Evolutionary conservation across 108 stramenopile genomes (phyloP), one percentile per base, ranked within the genome.

Genomic region (Skeletonema marinoi): DNA sequence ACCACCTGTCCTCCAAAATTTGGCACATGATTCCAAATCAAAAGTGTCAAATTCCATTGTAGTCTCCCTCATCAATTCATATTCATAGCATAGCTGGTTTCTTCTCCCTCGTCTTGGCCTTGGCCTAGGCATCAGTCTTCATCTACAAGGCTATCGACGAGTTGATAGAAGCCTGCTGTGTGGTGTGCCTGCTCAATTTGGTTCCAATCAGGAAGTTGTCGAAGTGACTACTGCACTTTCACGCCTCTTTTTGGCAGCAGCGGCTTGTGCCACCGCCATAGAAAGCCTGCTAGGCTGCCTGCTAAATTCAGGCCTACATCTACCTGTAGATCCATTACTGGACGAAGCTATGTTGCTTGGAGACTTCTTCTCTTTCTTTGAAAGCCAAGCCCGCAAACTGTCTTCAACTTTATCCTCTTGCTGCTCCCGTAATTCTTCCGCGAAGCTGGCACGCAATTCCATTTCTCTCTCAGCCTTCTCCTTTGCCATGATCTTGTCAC

Each of bases 321-420:
- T 46, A 46, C 44, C 11, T 12, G 44, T 3, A 3, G 44, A 12
- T 46, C 11, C 44, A 46, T 46, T 46, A 46, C 7, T 46, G 9
- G 44, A 46, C 14, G 44, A 46, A 46, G 19, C 12, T 10, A 61
- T 19, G 12, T 61, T 33, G 60, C 32, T 16, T 32, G 60, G 11
- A 32, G 60, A 33, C 60, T 61, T 61, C 32, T 9, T 31, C 12
- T 61, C 32, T 16, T 61, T 61, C 60, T 61, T 61, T 31, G 60
- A 3, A 10, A 61, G 32, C 32, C 30, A 61, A 33, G 30, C 60
- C 19, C 30, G 30, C 60, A 61, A 33, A 12, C n/a, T 16, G 60
- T 61, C 60, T 14, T 61, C 60, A 12, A 5, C 4, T 3, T 14
- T 33, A 32, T 61, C 60, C 30, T 46, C 44, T 46, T 46, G 44